Conservation (phyloP, 2,329 filamentous ascomycete genomes). For the Aspergillus sp. region DNA sequence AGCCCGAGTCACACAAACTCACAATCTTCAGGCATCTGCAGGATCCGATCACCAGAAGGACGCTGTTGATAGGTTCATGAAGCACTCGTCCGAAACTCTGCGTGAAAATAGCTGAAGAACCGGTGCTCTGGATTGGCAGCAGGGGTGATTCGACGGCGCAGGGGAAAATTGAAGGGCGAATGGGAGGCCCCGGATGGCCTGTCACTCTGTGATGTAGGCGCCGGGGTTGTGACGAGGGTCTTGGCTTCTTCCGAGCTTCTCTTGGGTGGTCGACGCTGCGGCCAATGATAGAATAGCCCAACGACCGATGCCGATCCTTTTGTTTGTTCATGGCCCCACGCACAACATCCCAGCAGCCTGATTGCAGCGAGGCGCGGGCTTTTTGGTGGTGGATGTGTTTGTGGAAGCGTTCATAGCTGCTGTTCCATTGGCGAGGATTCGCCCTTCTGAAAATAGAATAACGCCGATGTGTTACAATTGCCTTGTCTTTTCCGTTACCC, state of each 20-base stretch:
- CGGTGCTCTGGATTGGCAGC: conserved; percentile 8
- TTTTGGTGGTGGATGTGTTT: background rate
- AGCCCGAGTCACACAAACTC: conserved; percentile 1
- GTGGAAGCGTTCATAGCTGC: background rate
- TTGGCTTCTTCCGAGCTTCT: conserved; percentile 3
- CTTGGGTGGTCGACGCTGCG: background rate
- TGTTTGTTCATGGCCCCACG: background rate
- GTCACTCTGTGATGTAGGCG: conserved; percentile 18
- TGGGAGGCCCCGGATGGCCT: conserved; percentile 2
- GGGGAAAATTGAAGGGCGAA: conserved; percentile 12
- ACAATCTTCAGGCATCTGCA: conserved; percentile 11
- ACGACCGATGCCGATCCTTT: conserved; percentile 1
- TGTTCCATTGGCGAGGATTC: background rate
- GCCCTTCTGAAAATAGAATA: background rate
- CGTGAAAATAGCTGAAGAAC: background rate
- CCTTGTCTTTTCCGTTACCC: background rate
- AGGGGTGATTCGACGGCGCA: conserved; percentile 2
- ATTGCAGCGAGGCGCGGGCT: too few relatives aligned
- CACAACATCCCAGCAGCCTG: background rate
- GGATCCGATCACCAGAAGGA: background rate
- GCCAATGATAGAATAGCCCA: conserved; percentile 8
- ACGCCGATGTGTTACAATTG: background rate
- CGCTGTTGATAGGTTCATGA: conserved; percentile 5
- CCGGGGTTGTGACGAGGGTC: conserved; percentile 15
- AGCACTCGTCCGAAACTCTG: conserved; percentile 3